Conservation (phyloP, 768 basidiomycete genomes). For the Paxillus ammoniavirescens region DNA sequence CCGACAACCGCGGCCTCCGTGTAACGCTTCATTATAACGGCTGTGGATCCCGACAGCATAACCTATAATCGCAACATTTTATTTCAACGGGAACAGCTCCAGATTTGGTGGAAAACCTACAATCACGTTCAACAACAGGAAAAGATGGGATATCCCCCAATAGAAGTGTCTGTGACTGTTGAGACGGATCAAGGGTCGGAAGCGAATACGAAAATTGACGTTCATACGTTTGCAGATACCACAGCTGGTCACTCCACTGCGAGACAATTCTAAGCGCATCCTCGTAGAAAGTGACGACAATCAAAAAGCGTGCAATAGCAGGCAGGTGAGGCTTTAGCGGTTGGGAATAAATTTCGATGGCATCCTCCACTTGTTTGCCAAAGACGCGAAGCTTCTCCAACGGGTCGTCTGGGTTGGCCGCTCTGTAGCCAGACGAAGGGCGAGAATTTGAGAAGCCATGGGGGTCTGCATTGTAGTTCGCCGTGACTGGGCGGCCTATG, state of each 20-base stretch:
- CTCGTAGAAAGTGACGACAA: constrained; percentile 97
- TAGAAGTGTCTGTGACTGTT: constrained; percentile 90
- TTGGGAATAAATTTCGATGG: constrained; percentile 88
- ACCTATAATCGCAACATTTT: constrained; percentile 46
- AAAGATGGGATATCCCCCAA: constrained; percentile 92
- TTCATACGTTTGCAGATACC: constrained; percentile 93
- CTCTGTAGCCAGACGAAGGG: constrained; percentile 67
- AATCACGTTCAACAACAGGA: constrained; percentile 87
- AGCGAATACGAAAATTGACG: neutral
- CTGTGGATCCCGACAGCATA: constrained; percentile 83
- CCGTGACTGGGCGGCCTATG: constrained; percentile 69
- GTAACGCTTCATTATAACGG: constrained; percentile 83
- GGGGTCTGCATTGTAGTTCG: constrained; percentile 66
- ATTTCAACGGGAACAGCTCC: neutral
- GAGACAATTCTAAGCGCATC: constrained; percentile 91
- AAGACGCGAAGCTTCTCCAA: constrained; percentile 71
- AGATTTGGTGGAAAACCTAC: constrained; percentile 49
- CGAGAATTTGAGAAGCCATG: constrained; percentile 78
- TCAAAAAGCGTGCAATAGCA: constrained; percentile 91
- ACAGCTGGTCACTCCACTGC: constrained; percentile 96
- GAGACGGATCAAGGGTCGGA: constrained; percentile 5
- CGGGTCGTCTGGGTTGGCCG: constrained; percentile 80
- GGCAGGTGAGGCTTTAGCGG: constrained; percentile 94
- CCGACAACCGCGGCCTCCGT: constrained; percentile 90
- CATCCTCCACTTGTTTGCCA: constrained; percentile 83